Conservation (phyloP, 495 filamentous ascomycete genomes). For the Penicillium psychrofluorescens region DNA sequence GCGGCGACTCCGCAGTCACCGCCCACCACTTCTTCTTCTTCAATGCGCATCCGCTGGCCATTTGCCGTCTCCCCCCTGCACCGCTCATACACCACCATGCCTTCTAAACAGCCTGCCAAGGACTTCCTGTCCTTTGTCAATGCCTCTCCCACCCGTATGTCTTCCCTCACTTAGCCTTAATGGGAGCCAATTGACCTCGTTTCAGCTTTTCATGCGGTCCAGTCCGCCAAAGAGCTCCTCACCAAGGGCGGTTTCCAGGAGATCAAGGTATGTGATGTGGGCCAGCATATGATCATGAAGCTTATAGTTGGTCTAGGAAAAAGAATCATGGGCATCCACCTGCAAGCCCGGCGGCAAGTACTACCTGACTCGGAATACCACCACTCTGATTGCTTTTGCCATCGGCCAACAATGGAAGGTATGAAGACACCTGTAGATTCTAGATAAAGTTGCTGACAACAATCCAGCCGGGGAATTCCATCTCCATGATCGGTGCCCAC, state of each 20-base stretch:
- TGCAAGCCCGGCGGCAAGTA: conserved; percentile 89
- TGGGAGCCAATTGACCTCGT: conserved; percentile 12
- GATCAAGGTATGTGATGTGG: conserved; percentile 52
- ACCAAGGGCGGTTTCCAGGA: conserved; percentile 75
- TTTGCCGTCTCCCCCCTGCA: conserved; percentile 2
- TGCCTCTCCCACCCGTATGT: conserved; percentile 85
- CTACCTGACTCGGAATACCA: conserved; percentile 89
- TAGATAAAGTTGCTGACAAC: not conserved
- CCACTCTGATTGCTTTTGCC: conserved; percentile 90
- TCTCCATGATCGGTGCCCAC: conserved; percentile 94
- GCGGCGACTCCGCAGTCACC: not conserved
- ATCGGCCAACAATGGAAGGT: conserved; percentile 86
- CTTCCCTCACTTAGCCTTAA: not conserved
- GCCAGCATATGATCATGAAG: not conserved
- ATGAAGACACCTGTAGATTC: conserved; percentile 2
- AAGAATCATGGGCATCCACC: conserved; percentile 75
- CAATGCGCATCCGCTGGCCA: conserved; percentile 1
- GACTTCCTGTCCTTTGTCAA: conserved; percentile 93
- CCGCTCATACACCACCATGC: conserved; percentile 40
- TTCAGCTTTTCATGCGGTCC: conserved; percentile 89
- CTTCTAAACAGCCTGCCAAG: conserved; percentile 56
- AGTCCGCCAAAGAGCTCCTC: conserved; percentile 65
- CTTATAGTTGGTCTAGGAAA: conserved; percentile 48
- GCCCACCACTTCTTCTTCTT: conserved; percentile 9
- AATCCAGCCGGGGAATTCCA: conserved; percentile 71